These are phyloP conservation scores for Ochetophila trinervis DNA, from an alignment of 306 rosid species.

Conservation along the genomic window DNA sequence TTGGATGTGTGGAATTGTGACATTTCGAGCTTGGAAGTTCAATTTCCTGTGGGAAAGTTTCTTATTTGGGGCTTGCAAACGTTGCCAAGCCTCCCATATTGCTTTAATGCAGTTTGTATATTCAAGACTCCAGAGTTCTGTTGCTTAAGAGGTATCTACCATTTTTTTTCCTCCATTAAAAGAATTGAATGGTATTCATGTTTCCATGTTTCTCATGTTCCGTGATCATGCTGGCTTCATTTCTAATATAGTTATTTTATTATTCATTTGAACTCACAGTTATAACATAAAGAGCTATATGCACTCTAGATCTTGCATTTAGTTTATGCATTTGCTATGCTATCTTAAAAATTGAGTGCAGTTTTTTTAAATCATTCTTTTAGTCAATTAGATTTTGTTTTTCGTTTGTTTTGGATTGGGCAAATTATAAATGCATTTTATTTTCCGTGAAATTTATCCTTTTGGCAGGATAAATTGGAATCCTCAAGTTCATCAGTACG, in stretches of 20 bases:
- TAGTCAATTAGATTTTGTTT: background rate
- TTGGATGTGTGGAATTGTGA: slow-evolving; percentile 60
- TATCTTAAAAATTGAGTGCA: background rate
- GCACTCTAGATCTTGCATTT: background rate
- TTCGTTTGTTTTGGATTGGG: background rate
- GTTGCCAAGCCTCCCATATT: slow-evolving; percentile 64
- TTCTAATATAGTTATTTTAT: background rate
- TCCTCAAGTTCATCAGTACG: slow-evolving; percentile 42
- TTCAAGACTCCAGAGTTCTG: slow-evolving; percentile 47
- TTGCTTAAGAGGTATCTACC: slow-evolving; percentile 44
- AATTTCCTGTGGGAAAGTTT: slow-evolving; percentile 69
- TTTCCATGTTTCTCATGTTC: background rate
- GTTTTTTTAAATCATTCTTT: background rate
- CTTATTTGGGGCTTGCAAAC: slow-evolving; percentile 64
- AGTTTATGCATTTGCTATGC: background rate
- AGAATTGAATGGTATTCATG: slow-evolving; percentile 2
- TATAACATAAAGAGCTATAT: background rate
- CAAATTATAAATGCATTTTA: slow-evolving; percentile 12
- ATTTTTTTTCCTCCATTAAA: slow-evolving; percentile 15
- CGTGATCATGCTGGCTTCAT: slow-evolving; percentile 9
- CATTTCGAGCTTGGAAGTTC: slow-evolving; percentile 47
- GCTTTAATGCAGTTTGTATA: slow-evolving; percentile 54
- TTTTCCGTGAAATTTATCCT: slow-evolving; percentile 19
- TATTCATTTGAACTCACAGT: background rate
- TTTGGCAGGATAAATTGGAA: slow-evolving; percentile 50